These are phyloP conservation scores for Aspergillus carbonarius DNA, from an alignment of 2,329 filamentous ascomycete genomes.

Conservation along the genomic window DNA sequence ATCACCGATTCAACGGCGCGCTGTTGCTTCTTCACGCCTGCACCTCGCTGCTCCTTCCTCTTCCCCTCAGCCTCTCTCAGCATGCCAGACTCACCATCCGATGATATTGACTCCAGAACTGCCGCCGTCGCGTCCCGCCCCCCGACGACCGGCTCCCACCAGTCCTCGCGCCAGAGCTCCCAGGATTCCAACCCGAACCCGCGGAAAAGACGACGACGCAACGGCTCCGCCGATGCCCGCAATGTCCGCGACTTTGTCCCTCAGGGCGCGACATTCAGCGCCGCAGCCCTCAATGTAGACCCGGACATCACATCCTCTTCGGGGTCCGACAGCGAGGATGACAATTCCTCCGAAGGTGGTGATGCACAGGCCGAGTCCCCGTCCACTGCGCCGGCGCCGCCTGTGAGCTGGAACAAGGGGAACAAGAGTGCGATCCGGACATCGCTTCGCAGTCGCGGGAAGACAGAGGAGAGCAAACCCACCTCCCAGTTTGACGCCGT, in stretches of 20 bases:
- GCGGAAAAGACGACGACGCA: conserved; percentile 30
- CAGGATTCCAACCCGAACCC: conserved; percentile 23
- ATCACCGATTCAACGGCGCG: neutral
- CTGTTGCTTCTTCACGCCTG: neutral
- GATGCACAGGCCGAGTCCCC: conserved; percentile 14
- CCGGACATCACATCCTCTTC: conserved; percentile 33
- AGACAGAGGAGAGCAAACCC: conserved; percentile 15
- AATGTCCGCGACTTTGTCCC: conserved; percentile 40
- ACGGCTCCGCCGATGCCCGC: conserved; percentile 20
- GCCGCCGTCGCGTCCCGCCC: conserved; percentile 42
- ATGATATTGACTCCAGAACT: conserved; percentile 49
- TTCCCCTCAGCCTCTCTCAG: neutral
- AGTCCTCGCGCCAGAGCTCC: conserved; percentile 19
- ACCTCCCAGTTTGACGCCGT: conserved; percentile 33
- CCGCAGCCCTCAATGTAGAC: conserved; percentile 33
- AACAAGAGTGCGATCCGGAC: conserved; percentile 45
- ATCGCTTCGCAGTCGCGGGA: conserved; percentile 35
- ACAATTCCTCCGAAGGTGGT: conserved; percentile 14
- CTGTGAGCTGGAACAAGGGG: conserved; percentile 48
- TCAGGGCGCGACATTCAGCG: conserved; percentile 36
- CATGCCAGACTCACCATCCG: conserved; percentile 30
- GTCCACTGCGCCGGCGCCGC: conserved; percentile 17
- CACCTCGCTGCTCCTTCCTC: neutral
- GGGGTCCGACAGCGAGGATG: conserved; percentile 18
- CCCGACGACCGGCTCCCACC: conserved; percentile 26